phyloP scores from a whole-genome alignment of 352 stramenopile species.

The Globisporangium rhizosaccharum region DNA sequence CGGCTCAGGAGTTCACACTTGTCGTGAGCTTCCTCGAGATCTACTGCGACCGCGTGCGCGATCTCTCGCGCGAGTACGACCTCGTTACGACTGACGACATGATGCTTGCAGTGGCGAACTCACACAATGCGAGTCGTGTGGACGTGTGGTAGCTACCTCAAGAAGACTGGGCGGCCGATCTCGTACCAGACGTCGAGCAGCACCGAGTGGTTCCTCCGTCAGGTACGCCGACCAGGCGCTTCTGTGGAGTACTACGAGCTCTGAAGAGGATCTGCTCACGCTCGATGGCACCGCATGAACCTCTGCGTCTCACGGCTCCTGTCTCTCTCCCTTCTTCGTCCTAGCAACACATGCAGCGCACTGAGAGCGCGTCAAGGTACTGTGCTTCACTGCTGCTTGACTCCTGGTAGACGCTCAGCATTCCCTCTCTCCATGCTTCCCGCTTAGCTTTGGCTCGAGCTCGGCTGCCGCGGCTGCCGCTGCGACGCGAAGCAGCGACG shows the following conservation, averaged over 20 bases:
- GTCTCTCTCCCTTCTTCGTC: neutral
- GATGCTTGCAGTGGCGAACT: neutral
- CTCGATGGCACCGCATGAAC: no score
- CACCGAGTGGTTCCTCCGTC: slow-evolving; percentile 77
- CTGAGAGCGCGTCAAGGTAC: slow-evolving; percentile 56
- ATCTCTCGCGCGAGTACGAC: slow-evolving; percentile 85
- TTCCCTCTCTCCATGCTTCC: neutral
- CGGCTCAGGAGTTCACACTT: slow-evolving; percentile 63
- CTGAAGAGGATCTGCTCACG: no score
- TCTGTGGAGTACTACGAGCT: no score
- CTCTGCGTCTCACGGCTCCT: neutral
- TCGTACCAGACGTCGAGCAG: slow-evolving; percentile 80
- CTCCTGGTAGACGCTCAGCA: neutral
- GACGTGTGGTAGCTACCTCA: slow-evolving; percentile 42
- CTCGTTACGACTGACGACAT: neutral
- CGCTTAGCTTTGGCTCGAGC: slow-evolving; percentile 53
- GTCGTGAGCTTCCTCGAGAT: slow-evolving; percentile 92
- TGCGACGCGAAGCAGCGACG: slow-evolving; percentile 25
- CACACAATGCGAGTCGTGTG: neutral
- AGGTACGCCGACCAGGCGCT: slow-evolving; percentile 25
- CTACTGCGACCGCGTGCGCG: slow-evolving; percentile 90
- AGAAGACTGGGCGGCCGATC: slow-evolving; percentile 54
- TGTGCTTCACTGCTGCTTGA: neutral
- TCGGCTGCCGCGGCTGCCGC: neutral
- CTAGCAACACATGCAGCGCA: slow-evolving; percentile 61